Evolutionary conservation across 148 eudicot species (phyloP).

Genomic region (Camellia japonica): DNA sequence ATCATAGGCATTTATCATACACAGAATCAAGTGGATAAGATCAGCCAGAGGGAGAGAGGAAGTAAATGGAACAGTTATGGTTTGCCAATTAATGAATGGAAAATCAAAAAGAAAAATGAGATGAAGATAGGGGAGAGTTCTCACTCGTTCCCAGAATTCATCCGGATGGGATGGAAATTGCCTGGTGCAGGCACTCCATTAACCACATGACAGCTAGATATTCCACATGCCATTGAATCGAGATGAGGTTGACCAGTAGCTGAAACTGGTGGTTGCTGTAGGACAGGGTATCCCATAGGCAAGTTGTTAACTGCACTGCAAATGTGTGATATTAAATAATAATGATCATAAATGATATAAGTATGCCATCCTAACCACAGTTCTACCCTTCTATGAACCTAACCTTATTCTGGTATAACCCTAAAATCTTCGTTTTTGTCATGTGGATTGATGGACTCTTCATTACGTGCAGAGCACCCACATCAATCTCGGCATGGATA

Average conservation of each 20-base stretch:
- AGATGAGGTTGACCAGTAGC: constrained; percentile 86
- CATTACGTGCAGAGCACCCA: not conserved
- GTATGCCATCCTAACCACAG: not conserved
- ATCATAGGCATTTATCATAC: not conserved
- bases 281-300: constrained; percentile 97
- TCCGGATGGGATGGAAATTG: constrained; percentile 70
- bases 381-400: not conserved
- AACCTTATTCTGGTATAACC: not conserved
- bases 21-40: not conserved
- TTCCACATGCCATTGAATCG: constrained; percentile 71
- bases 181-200: constrained; percentile 97
- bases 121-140: constrained; percentile 16
- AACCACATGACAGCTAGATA: constrained; percentile 78
- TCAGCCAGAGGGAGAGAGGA: too few relatives aligned
- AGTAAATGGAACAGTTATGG: not conserved
- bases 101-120: constrained; percentile 9
- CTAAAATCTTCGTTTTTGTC: not conserved
- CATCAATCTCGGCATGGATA: not conserved
- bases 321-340: constrained; percentile 32
- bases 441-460: not conserved
- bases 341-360: constrained; percentile 8
- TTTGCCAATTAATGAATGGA: not conserved
- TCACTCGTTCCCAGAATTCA: constrained; percentile 89
- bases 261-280: constrained; percentile 70
- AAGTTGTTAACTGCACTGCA: constrained; percentile 81